A percentile compares a stretch with the other conserved stretches of the same genome.
Evolutionary conservation across 2,329 filamentous ascomycete species (phyloP).

Genomic region (Microcera coccophila): DNA sequence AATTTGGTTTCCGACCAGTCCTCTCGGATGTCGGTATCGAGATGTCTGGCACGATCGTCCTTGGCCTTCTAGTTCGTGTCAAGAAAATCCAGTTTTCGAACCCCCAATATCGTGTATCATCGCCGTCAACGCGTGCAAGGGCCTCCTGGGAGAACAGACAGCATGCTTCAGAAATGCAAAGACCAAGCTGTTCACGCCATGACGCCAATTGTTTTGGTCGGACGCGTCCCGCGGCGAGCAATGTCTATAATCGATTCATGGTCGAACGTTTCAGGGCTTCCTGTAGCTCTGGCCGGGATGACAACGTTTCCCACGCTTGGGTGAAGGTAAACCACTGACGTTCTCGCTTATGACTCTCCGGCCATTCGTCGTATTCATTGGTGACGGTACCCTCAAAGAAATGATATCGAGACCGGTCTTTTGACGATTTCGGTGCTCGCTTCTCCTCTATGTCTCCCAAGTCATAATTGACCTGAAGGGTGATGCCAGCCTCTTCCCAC

Average conservation of each 20-base stretch:
- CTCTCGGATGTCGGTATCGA: not conserved
- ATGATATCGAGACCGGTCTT: constrained; percentile 63
- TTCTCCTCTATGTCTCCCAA: constrained; percentile 83
- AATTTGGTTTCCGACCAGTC: not conserved
- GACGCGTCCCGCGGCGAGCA: constrained; percentile 2
- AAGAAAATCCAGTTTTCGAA: no score
- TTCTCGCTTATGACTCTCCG: constrained; percentile 86
- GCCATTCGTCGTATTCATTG: constrained; percentile 83
- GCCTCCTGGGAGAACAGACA: no score
- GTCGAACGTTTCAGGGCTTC: constrained; percentile 82
- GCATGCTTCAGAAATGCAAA: not conserved
- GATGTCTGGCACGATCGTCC: no score
- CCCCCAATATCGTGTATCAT: no score
- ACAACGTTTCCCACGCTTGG: constrained; percentile 74
- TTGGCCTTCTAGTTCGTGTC: no score
- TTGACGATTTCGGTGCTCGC: constrained; percentile 69
- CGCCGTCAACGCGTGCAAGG: no score
- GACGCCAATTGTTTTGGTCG: not conserved
- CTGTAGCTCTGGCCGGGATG: constrained; percentile 77
- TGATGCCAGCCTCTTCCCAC: constrained; percentile 96
- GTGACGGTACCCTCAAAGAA: constrained; percentile 88
- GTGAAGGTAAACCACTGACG: constrained; percentile 85
- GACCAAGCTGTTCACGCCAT: not conserved
- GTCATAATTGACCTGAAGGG: constrained; percentile 78
- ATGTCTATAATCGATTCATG: constrained; percentile 45